Base-by-base conservation (phyloP, 345 rosid species). In the Lepidium sativum region DNA sequence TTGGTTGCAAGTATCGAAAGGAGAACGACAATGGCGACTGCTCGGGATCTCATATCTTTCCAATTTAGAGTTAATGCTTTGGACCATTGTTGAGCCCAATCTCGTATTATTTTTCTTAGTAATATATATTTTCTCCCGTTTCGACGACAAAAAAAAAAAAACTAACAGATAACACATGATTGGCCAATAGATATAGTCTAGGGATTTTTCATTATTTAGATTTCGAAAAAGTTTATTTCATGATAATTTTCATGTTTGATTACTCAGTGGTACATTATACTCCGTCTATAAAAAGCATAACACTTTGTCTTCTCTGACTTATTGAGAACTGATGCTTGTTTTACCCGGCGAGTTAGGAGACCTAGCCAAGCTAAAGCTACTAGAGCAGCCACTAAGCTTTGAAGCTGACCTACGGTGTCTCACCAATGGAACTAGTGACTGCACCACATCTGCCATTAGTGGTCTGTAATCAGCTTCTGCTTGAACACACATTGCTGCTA, bases 401-500 rank as follows among this genome's bases (percentile, higher is more conserved):
- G 90, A 68, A 12, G 70, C 63, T 63, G 88, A 75, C 54, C 85
- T 76, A 58, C 85, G 87, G 59, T 68, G 60, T 80, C 82, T 92
- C 54, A 82, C 89, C 58, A 94, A 69, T 0, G 97, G 98, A 40
- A 84, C 84, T 23, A 89, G 76, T 6, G 97, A 94, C 75, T 89
- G 90, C 71, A 89, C 96, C 6, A 89, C 95, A 56, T 89, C 97
- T 6, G 99, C 97, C 97, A 92, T 89, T 45, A 92, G 62, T 16
- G 90, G 99, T 73, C 97, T 78, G 81, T 92, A 92, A 69, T 89
- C 97, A 6, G 95, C 83, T 73, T 87, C 92, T 10, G 83, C 89
- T 69, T 89, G 92, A 65, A 87, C 99, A 43, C 97, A 94, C 97
- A 94, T 87, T 52, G 95, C 92, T 34, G 99, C 96, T 50, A 94